phyloP scores from a whole-genome alignment of 2,329 filamentous ascomycete genomes.

The Epichloe scottii region DNA sequence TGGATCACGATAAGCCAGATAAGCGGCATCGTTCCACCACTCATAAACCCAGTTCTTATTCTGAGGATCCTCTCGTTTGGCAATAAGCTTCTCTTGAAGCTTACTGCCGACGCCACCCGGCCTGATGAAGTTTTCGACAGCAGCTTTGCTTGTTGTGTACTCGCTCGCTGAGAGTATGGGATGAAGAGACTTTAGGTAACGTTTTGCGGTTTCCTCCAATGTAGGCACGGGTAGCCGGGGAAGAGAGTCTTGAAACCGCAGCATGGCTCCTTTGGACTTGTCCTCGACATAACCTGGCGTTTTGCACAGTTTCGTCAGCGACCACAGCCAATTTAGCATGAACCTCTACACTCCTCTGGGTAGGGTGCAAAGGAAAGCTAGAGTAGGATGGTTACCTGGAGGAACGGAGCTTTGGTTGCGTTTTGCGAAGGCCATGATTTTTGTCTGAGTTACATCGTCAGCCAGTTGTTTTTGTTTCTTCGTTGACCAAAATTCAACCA shows the following conservation, averaged over 20 bases:
- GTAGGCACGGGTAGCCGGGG: conserved; percentile 68
- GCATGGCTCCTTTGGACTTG: conserved; percentile 64
- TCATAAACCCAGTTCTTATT: conserved; percentile 90
- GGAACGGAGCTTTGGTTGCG: conserved; percentile 47
- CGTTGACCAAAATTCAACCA: background rate
- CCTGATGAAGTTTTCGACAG: conserved; percentile 76
- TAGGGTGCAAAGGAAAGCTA: background rate
- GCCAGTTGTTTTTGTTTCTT: background rate
- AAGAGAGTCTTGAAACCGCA: conserved; percentile 77
- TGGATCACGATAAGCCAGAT: conserved; percentile 85
- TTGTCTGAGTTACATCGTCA: conserved; percentile 7
- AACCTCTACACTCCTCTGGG: background rate
- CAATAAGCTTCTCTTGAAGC: conserved; percentile 79
- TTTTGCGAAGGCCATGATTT: conserved; percentile 39
- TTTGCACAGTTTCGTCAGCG: background rate
- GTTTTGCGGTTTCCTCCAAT: conserved; percentile 67
- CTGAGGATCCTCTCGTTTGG: conserved; percentile 65
- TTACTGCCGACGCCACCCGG: conserved; percentile 73
- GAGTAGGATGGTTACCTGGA: conserved; percentile 23
- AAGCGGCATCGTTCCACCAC: conserved; percentile 96
- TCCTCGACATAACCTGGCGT: conserved; percentile 69
- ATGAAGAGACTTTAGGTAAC: conserved; percentile 70
- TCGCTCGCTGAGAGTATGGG: conserved; percentile 59
- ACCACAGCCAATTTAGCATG: no score
- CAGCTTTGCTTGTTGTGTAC: conserved; percentile 62